phyloP scores from a whole-genome alignment of 371 early-diverging fungal genomes.

The Apophysomyces sp. region DNA sequence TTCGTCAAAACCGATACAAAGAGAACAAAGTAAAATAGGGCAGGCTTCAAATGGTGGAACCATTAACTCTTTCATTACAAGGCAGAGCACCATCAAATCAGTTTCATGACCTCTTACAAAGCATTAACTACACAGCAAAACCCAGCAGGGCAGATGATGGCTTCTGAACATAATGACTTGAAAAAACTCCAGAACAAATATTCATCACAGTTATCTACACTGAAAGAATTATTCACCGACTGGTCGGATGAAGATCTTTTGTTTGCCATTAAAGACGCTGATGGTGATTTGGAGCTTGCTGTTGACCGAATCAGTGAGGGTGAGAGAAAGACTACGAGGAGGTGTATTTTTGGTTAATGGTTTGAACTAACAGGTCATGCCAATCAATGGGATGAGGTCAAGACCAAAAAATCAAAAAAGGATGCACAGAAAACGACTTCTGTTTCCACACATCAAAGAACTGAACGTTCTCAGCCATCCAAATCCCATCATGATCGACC shows the following conservation, averaged over 20 bases:
- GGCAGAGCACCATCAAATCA: not conserved
- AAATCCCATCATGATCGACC: not conserved
- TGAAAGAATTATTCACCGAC: conserved; percentile 82
- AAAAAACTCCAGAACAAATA: conserved; percentile 68
- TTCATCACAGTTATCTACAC: conserved; percentile 61
- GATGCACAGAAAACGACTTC: conserved; percentile 8
- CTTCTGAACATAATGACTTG: conserved; percentile 60
- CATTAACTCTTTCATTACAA: not conserved
- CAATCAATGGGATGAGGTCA: conserved; percentile 21
- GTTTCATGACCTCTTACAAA: not conserved
- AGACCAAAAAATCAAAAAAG: conserved; percentile 39
- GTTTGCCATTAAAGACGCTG: conserved; percentile 79
- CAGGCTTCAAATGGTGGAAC: not conserved
- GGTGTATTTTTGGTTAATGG: not conserved
- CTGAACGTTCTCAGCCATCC: conserved; percentile 11
- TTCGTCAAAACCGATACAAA: not conserved
- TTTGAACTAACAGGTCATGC: not conserved
- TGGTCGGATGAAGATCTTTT: conserved; percentile 93
- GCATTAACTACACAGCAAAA: not conserved
- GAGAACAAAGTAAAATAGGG: not conserved
- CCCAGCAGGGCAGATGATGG: not conserved
- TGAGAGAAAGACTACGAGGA: conserved; percentile 29
- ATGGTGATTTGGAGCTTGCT: conserved; percentile 83
- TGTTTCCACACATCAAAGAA: conserved; percentile 4
- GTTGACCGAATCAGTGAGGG: conserved; percentile 86